A percentile compares a stretch with the other conserved stretches of the same genome.
Conservation (phyloP, 441 rosid genomes). For the Aquilaria agallochum region DNA sequence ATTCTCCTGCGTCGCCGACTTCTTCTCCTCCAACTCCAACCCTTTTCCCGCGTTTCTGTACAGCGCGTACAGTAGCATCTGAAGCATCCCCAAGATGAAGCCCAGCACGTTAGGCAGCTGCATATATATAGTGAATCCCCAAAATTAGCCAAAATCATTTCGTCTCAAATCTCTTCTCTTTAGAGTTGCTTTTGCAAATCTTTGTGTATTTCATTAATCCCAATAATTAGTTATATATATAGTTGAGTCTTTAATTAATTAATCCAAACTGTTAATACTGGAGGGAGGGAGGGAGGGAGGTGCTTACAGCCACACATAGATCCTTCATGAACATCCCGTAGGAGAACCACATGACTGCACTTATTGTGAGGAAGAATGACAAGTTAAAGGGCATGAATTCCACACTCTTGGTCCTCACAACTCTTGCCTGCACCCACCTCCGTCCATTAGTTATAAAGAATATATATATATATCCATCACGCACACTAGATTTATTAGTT, state of each 20-base stretch:
- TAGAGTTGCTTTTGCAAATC: too few relatives aligned
- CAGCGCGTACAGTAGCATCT: slow-evolving; percentile 59
- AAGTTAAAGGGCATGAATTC: slow-evolving; percentile 90
- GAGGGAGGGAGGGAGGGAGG: not conserved
- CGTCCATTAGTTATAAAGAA: not conserved
- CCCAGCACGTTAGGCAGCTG: slow-evolving; percentile 87
- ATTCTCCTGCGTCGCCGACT: slow-evolving; percentile 17
- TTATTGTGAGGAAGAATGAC: slow-evolving; percentile 72
- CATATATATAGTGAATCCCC: not conserved
- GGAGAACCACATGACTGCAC: slow-evolving; percentile 80
- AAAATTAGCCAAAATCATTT: too few relatives aligned
- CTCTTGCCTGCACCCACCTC: slow-evolving; percentile 46
- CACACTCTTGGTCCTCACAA: slow-evolving; percentile 72
- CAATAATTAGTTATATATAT: not conserved
- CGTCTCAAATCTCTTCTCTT: too few relatives aligned
- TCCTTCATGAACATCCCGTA: slow-evolving; percentile 65
- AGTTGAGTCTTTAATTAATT: not conserved
- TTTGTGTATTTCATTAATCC: too few relatives aligned
- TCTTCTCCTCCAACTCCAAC: slow-evolving; percentile 18
- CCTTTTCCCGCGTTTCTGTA: slow-evolving; percentile 37
- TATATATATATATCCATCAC: not conserved
- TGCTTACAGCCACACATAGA: slow-evolving; percentile 58
- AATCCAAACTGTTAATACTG: not conserved
- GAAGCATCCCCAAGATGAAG: slow-evolving; percentile 60
- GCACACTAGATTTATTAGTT: not conserved